Conservation (phyloP, 441 rosid genomes). For the Aleurites moluccanus region DNA sequence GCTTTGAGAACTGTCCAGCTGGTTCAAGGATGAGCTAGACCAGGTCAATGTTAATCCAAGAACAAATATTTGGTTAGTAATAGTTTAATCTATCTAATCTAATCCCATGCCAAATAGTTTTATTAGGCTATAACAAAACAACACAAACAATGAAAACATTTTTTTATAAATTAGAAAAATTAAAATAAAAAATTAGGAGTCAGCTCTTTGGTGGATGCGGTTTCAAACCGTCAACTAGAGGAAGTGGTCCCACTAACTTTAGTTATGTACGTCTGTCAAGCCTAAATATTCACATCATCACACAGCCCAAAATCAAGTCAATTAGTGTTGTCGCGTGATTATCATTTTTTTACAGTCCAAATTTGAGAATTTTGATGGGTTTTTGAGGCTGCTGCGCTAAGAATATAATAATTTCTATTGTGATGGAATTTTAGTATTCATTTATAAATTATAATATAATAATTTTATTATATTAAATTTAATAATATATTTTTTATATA, state of each 20-base stretch:
- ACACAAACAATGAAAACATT: not conserved
- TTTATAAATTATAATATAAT: too few species aligned
- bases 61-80: slow-evolving; percentile 9
- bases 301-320: slow-evolving; percentile 21
- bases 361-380: not conserved
- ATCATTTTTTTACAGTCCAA: slow-evolving; percentile 26
- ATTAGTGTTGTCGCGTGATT: not conserved
- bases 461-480: too few species aligned
- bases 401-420: too few species aligned
- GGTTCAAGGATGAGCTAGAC: not conserved
- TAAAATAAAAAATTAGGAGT: slow-evolving; percentile 13
- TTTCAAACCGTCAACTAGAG: slow-evolving; percentile 21
- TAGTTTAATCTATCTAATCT: not conserved
- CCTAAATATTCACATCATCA: slow-evolving; percentile 25
- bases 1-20: slow-evolving; percentile 10
- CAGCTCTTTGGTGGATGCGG: slow-evolving; percentile 28
- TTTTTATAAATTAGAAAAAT: too few species aligned
- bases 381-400: too few species aligned
- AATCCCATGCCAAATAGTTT: not conserved
- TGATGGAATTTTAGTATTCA: too few species aligned
- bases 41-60: slow-evolving; percentile 23
- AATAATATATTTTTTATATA: too few species aligned
- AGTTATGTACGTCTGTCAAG: slow-evolving; percentile 14
- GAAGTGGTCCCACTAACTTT: slow-evolving; percentile 35
- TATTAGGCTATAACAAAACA: not conserved